phyloP scores from a whole-genome alignment of 352 stramenopile species.

The Pythium insidiosum region DNA sequence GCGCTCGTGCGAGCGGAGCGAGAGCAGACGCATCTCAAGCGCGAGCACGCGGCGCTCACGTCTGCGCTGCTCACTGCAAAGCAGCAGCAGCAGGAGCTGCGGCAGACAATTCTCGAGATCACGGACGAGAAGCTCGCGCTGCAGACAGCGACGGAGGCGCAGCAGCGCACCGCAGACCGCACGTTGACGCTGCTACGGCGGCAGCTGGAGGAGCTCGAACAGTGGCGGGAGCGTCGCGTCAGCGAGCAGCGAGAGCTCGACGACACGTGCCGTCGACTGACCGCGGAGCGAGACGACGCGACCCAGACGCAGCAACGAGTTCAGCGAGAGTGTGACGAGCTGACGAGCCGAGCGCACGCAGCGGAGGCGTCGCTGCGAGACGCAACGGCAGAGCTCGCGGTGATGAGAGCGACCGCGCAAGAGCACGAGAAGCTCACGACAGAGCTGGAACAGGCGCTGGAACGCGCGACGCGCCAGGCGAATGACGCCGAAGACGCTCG shows the following conservation, averaged over 20 bases:
- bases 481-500: too few relatives aligned
- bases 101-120: constrained; percentile 29
- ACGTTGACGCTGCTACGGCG: constrained; percentile 22
- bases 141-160: constrained; percentile 27
- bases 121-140: constrained; percentile 46
- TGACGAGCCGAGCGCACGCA: too few relatives aligned
- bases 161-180: constrained; percentile 22
- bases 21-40: constrained; percentile 25
- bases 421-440: too few relatives aligned
- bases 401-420: too few relatives aligned
- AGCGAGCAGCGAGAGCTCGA: background rate
- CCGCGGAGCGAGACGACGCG: constrained; percentile 2
- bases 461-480: too few relatives aligned
- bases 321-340: too few relatives aligned
- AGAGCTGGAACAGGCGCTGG: too few relatives aligned
- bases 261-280: too few relatives aligned
- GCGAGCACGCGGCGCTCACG: constrained; percentile 35
- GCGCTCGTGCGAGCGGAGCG: constrained; percentile 36
- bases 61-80: constrained; percentile 32
- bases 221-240: constrained; percentile 11
- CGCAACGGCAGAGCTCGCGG: too few relatives aligned
- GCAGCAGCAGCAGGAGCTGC: constrained; percentile 48
- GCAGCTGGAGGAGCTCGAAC: constrained; percentile 23
- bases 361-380: too few relatives aligned
- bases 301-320: background rate